Conservation (phyloP, 2,329 filamentous ascomycete genomes). For the Scytalidium lignicola region DNA sequence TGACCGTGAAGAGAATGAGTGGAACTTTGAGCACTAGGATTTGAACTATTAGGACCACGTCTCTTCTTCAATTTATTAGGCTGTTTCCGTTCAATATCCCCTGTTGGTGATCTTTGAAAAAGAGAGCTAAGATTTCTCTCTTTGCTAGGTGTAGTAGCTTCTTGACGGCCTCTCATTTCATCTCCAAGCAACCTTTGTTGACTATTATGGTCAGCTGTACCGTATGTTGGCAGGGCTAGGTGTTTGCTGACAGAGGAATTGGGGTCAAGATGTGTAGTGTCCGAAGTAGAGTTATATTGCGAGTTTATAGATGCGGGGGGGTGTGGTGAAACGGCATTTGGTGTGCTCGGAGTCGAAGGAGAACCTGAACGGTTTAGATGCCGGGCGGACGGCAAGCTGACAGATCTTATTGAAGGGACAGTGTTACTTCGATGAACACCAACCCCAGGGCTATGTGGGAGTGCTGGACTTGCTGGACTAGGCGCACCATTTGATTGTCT, state of each 20-base stretch:
- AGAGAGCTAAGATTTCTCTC: conserved; percentile 66
- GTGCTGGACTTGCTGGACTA: conserved; percentile 62
- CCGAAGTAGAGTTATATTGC: conserved; percentile 15
- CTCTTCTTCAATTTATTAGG: conserved; percentile 92
- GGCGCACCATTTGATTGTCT: conserved; percentile 66
- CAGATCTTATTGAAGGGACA: conserved; percentile 84
- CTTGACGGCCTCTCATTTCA: conserved; percentile 8
- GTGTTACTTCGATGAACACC: conserved; percentile 82
- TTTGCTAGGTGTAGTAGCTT: conserved; percentile 38
- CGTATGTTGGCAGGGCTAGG: conserved; percentile 16
- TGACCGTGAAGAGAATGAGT: conserved; percentile 63
- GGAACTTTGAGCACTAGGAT: conserved; percentile 87
- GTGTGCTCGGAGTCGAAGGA: conserved; percentile 42
- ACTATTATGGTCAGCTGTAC: conserved; percentile 35
- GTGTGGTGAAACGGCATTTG: conserved; percentile 26
- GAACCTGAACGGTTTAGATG: conserved; percentile 55
- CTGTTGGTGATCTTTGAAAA: conserved; percentile 64
- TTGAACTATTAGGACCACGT: conserved; percentile 65
- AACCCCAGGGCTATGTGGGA: conserved; percentile 48
- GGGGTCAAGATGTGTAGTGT: conserved; percentile 15
- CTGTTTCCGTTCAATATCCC: conserved; percentile 60
- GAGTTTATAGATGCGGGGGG: conserved; percentile 11
- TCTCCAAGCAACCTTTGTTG: conserved; percentile 42
- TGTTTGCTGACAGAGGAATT: conserved; percentile 14
- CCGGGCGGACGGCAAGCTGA: conserved; percentile 61